A percentile compares a stretch with the other conserved stretches of the same genome.
Evolutionary conservation across 306 rosid genomes (phyloP).

Genomic region (Trichosanthes truncata): DNA sequence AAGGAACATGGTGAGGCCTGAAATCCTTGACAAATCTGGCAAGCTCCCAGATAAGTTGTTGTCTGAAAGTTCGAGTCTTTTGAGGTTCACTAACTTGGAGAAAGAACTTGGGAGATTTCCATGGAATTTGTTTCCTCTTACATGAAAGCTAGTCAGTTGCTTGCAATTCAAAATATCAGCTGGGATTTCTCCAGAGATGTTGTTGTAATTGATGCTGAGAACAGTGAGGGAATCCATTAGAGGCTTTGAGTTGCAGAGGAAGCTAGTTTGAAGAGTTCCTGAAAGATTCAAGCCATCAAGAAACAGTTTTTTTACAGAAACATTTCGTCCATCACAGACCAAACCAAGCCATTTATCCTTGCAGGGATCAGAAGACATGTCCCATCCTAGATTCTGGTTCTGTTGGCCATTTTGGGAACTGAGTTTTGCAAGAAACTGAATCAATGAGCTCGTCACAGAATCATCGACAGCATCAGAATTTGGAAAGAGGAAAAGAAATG

Average conservation of each 20-base stretch:
- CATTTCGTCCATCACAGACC: constrained; percentile 26
- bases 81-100: constrained; percentile 31
- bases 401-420: constrained; percentile 15
- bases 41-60: constrained; percentile 41
- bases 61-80: constrained; percentile 45
- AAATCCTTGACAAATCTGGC: constrained; percentile 50
- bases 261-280: constrained; percentile 42
- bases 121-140: constrained; percentile 38
- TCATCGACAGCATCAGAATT: constrained; percentile 33
- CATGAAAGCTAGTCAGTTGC: constrained; percentile 36
- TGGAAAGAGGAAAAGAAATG: constrained; percentile 24
- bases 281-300: constrained; percentile 27
- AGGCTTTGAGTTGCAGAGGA: constrained; percentile 36
- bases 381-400: constrained; percentile 32
- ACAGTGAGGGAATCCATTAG: constrained; percentile 40
- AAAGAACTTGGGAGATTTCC: constrained; percentile 55
- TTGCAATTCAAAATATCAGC: constrained; percentile 35
- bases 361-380: constrained; percentile 55
- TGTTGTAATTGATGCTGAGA: constrained; percentile 40
- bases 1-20: constrained; percentile 44
- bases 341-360: constrained; percentile 45
- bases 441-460: constrained; percentile 37
- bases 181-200: constrained; percentile 36
- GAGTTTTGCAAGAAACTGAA: constrained; percentile 41
- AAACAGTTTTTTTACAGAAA: constrained; percentile 19